Conservation (phyloP, 306 rosid genomes). For the Trifolium fragiferum region DNA sequence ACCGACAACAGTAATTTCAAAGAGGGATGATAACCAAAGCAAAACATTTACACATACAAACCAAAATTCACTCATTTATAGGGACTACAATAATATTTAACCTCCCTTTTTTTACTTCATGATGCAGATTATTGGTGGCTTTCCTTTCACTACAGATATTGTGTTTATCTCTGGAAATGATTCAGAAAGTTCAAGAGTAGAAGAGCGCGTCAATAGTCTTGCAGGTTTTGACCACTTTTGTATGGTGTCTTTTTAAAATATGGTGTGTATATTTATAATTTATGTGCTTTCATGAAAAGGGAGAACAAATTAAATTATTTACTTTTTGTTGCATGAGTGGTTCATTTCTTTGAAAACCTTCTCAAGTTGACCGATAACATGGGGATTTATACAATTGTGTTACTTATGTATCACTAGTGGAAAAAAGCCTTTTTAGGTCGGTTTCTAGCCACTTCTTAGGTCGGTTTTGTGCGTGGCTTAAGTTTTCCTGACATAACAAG, state of each 20-base stretch:
- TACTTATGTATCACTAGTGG: slow-evolving; percentile 14
- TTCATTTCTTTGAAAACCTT: slow-evolving; percentile 30
- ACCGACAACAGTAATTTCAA: background rate
- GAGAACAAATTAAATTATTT: background rate
- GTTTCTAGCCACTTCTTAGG: no score
- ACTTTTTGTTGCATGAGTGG: slow-evolving; percentile 36
- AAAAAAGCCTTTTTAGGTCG: no score
- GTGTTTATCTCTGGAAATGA: slow-evolving; percentile 71
- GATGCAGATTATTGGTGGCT: slow-evolving; percentile 71
- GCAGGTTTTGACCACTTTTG: slow-evolving; percentile 62
- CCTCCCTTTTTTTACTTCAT: slow-evolving; percentile 10
- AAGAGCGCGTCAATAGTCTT: slow-evolving; percentile 67
- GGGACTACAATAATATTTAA: background rate
- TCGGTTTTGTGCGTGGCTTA: no score
- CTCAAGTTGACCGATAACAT: slow-evolving; percentile 27
- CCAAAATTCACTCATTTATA: background rate
- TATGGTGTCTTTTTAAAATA: slow-evolving; percentile 13
- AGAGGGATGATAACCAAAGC: slow-evolving; percentile 3
- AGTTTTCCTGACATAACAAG: no score
- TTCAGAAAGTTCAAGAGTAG: slow-evolving; percentile 57
- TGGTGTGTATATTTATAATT: slow-evolving; percentile 34
- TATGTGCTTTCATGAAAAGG: slow-evolving; percentile 31
- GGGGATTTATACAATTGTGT: slow-evolving; percentile 29
- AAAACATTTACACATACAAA: background rate
- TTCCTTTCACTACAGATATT: slow-evolving; percentile 77